phyloP scores from a whole-genome alignment of 1,139 yeast species.

The Candida sp. region DNA sequence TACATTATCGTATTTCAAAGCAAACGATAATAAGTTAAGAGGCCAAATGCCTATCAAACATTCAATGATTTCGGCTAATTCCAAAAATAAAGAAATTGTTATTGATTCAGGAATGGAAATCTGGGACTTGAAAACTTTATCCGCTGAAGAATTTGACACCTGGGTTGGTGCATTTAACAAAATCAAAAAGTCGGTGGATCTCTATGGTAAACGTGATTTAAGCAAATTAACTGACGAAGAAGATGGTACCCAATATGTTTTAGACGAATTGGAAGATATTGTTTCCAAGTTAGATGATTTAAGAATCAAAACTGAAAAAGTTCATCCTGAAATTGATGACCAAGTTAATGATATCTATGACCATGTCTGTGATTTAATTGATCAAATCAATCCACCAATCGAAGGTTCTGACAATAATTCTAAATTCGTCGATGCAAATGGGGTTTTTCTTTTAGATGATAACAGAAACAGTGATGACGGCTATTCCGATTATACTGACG shows the following conservation, averaged over 20 bases:
- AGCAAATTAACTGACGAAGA: conserved; percentile 8
- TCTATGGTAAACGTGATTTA: conserved; percentile 3
- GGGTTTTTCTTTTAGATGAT: conserved; percentile 32
- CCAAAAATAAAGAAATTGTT: conserved; percentile 63
- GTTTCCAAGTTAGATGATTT: conserved; percentile 21
- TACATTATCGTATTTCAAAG: conserved; percentile 73
- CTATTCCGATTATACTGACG: conserved; percentile 14
- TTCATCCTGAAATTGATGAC: conserved; percentile 10
- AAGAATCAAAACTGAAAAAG: conserved; percentile 11
- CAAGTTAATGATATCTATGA: conserved; percentile 12
- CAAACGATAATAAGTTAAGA: conserved; percentile 67
- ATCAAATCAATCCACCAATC: conserved; percentile 3
- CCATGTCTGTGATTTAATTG: conserved; percentile 2
- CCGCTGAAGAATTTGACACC: conserved; percentile 60
- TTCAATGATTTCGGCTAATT: conserved; percentile 78
- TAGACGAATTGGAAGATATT: conserved; percentile 14
- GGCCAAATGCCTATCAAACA: conserved; percentile 90
- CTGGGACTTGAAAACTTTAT: conserved; percentile 80
- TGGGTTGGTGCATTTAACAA: conserved; percentile 81
- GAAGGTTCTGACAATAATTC: not conserved
- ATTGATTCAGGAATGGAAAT: conserved; percentile 96
- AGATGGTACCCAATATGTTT: conserved; percentile 4
- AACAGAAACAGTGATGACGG: conserved; percentile 5
- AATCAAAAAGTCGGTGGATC: conserved; percentile 24
- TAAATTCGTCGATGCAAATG: conserved; percentile 32